Evolutionary conservation across 805 yeast species (phyloP).

Genomic region (Maudiozyma pseudohumilis): DNA sequence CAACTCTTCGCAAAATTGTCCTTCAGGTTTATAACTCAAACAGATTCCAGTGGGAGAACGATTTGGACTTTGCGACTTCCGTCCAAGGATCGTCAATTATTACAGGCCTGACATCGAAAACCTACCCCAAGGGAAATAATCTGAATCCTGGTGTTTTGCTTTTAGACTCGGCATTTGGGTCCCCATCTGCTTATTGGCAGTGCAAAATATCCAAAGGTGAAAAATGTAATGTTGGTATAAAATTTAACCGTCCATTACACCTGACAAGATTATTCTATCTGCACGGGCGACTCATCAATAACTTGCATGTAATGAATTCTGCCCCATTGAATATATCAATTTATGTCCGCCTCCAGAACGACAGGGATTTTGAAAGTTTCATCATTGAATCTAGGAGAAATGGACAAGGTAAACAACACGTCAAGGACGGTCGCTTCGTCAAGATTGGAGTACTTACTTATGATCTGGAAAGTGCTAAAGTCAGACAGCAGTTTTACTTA

Average conservation of each 20-base stretch:
- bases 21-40: constrained; percentile 26
- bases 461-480: constrained; percentile 14
- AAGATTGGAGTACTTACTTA: constrained; percentile 26
- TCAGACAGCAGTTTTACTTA: constrained; percentile 24
- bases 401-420: constrained; percentile 12
- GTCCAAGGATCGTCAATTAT: constrained; percentile 31
- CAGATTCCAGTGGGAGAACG: constrained; percentile 28
- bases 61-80: constrained; percentile 28
- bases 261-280: constrained; percentile 29
- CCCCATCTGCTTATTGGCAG: constrained; percentile 28
- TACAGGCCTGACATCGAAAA: constrained; percentile 29
- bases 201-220: constrained; percentile 16
- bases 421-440: constrained; percentile 16
- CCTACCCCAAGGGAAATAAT: constrained; percentile 23
- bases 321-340: constrained; percentile 31
- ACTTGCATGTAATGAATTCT: constrained; percentile 31
- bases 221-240: constrained; percentile 29
- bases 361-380: constrained; percentile 7
- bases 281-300: constrained; percentile 32
- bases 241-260: constrained; percentile 32
- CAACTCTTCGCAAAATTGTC: constrained; percentile 20
- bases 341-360: constrained; percentile 20
- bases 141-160: constrained; percentile 22
- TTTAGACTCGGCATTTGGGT: constrained; percentile 12
- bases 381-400: constrained; percentile 10